Evolutionary conservation across 2,329 filamentous ascomycete genomes (phyloP), one percentile per base, ranked within the genome.

Genomic region (Phaeosphaeria sp.): DNA sequence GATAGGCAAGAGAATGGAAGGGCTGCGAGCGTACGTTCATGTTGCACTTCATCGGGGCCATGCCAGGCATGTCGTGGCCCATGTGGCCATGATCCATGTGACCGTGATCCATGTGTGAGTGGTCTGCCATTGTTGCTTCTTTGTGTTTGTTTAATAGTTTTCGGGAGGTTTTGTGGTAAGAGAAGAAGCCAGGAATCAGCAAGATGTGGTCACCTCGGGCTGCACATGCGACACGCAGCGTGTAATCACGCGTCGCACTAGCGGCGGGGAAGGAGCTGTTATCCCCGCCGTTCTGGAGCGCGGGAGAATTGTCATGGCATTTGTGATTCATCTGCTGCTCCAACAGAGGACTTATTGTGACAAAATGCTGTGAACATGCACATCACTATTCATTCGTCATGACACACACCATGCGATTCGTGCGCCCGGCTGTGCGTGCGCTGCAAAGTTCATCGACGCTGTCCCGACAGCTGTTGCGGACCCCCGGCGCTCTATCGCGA

Each of bases 11-110:
- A n/a, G n/a, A n/a, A n/a, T n/a, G n/a, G n/a, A n/a, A n/a, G 22
- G 50, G 36, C n/a, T 43, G 52, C 50, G 56, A 51, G 71, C 89
- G 72, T 81, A 94, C 93, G 79, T 93, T 97, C 92, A 97, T 97
- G 79, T 84, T 93, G 85, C 93, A 97, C 83, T 88, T 87, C 53
- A 74, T 76, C 54, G 82, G 82, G 55, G 63, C 69, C 72, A 74
- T 75, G 59, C 68, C 70, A 30, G 71, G 71, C 83, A 87, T 88
- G 74, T 82, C 82, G 70, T 86, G 85, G 65, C 79, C 79, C 76
- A 83, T 83, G 60, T 77, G 81, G 66, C 83, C 83, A 70, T 89
- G 86, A 61, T 83, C 86, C 82, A 84, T 85, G 60, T 80, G 72
- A 44, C 83, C 83, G 70, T 89, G 86, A 60, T 83, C 86, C 82